Conservation (phyloP, 2,329 filamentous ascomycete species). For the Akanthomyces muscarius region DNA sequence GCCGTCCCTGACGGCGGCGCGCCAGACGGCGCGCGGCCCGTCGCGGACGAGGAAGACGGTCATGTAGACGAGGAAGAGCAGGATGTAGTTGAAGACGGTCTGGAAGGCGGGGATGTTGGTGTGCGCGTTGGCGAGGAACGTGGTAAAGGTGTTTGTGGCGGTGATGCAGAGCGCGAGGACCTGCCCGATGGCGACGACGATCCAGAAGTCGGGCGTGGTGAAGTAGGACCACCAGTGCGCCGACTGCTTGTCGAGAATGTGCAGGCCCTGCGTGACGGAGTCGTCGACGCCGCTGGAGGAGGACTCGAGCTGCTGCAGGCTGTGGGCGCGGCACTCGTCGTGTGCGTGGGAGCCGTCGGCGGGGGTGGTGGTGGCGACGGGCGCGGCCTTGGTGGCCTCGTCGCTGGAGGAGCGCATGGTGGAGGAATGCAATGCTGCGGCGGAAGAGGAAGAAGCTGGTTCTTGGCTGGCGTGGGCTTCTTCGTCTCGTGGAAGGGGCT, state of each 20-base stretch:
- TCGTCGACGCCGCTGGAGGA: constrained; percentile 24
- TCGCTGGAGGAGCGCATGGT: constrained; percentile 16
- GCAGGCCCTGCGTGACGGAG: constrained; percentile 48
- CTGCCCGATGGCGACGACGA: constrained; percentile 77
- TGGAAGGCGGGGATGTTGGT: constrained; percentile 93
- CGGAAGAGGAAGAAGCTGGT: not conserved
- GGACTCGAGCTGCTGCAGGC: not conserved
- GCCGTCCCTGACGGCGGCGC: constrained; percentile 64
- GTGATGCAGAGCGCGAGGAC: constrained; percentile 86
- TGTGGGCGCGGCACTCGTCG: not conserved
- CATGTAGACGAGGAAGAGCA: constrained; percentile 79
- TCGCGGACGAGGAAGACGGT: constrained; percentile 74
- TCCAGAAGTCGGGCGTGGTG: constrained; percentile 81
- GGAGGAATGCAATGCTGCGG: not conserved
- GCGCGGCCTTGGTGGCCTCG: constrained; percentile 21
- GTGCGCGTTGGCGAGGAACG: constrained; percentile 60
- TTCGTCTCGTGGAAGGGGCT: not conserved
- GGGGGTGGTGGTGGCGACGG: constrained; percentile 17
- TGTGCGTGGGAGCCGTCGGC: not conserved
- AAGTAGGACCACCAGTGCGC: constrained; percentile 70
- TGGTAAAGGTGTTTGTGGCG: constrained; percentile 84
- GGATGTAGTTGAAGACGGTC: constrained; percentile 88
- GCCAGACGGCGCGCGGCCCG: constrained; percentile 66
- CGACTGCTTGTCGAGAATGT: constrained; percentile 50
- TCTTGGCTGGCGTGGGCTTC: not conserved